Evolutionary conservation across 345 rosid genomes (phyloP).

Genomic region (Cardiospermum halicacabum): DNA sequence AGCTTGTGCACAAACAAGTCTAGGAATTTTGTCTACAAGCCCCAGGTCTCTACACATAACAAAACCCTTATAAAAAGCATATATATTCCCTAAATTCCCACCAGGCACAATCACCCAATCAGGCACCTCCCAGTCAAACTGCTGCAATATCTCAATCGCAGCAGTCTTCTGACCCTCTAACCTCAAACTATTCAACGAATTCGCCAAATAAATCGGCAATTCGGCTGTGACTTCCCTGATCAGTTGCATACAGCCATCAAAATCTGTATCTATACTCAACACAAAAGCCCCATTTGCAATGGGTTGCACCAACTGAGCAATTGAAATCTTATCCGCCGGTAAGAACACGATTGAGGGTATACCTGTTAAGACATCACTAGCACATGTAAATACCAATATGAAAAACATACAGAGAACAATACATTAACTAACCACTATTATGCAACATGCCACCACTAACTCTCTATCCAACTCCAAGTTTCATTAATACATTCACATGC

Average conservation of each 20-base stretch:
- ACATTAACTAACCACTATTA: too few relatives aligned
- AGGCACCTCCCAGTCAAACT: conserved; percentile 48
- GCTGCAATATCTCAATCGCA: conserved; percentile 49
- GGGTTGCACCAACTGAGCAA: conserved; percentile 51
- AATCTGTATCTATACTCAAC: conserved; percentile 45
- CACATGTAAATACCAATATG: neutral
- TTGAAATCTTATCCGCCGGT: conserved; percentile 40
- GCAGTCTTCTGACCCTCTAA: conserved; percentile 53
- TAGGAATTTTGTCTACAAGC: conserved; percentile 42
- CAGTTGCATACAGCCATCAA: conserved; percentile 51
- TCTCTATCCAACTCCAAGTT: too few relatives aligned
- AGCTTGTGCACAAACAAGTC: conserved; percentile 51
- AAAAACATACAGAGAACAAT: neutral
- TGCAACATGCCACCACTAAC: too few relatives aligned
- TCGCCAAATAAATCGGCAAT: conserved; percentile 46
- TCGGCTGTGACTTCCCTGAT: conserved; percentile 44
- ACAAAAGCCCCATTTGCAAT: conserved; percentile 52
- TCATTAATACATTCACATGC: too few relatives aligned
- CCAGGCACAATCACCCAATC: conserved; percentile 57
- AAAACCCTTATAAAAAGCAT: conserved; percentile 49
- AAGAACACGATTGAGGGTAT: conserved; percentile 47
- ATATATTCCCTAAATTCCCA: conserved; percentile 48
- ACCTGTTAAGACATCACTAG: conserved; percentile 16
- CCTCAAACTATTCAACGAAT: conserved; percentile 47
- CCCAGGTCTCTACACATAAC: conserved; percentile 43